Evolutionary conservation across 306 rosid genomes (phyloP).

Genomic region (Acacia melanoxylon): DNA sequence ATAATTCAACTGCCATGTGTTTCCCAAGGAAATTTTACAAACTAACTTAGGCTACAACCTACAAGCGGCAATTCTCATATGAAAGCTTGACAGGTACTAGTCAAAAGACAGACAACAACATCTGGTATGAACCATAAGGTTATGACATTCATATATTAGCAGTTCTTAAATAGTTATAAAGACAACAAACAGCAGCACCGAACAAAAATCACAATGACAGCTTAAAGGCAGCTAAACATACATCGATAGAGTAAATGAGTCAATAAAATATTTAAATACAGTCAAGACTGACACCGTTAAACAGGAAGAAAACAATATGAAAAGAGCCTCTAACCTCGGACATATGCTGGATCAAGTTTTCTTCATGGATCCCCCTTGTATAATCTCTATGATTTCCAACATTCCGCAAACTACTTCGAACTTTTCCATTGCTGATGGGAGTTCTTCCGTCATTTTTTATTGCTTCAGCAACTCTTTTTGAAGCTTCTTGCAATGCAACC

Average conservation of each 20-base stretch:
- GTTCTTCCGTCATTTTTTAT: slow-evolving; percentile 56
- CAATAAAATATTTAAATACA: slow-evolving; percentile 26
- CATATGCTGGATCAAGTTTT: slow-evolving; percentile 57
- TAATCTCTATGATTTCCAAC: slow-evolving; percentile 47
- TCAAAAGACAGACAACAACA: not conserved
- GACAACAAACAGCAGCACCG: slow-evolving; percentile 5
- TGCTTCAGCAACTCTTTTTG: slow-evolving; percentile 61
- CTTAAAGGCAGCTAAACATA: not conserved
- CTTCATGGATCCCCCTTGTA: slow-evolving; percentile 47
- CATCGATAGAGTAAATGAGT: slow-evolving; percentile 24
- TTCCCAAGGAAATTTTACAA: not conserved
- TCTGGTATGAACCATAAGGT: slow-evolving; percentile 7
- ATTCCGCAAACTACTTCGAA: slow-evolving; percentile 46
- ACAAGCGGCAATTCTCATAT: not conserved
- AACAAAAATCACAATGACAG: slow-evolving; percentile 15
- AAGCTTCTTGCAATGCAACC: slow-evolving; percentile 73
- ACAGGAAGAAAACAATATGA: slow-evolving; percentile 10
- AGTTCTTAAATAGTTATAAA: slow-evolving; percentile 10
- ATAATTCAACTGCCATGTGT: not conserved
- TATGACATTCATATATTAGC: slow-evolving; percentile 13
- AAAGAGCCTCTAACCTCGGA: slow-evolving; percentile 69
- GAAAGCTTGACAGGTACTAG: not conserved
- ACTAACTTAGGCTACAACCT: not conserved
- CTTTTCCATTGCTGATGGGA: slow-evolving; percentile 59
- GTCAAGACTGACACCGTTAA: slow-evolving; percentile 10